Evolutionary conservation across 2,329 filamentous ascomycete species (phyloP).

Genomic region (Daldinia sp.): DNA sequence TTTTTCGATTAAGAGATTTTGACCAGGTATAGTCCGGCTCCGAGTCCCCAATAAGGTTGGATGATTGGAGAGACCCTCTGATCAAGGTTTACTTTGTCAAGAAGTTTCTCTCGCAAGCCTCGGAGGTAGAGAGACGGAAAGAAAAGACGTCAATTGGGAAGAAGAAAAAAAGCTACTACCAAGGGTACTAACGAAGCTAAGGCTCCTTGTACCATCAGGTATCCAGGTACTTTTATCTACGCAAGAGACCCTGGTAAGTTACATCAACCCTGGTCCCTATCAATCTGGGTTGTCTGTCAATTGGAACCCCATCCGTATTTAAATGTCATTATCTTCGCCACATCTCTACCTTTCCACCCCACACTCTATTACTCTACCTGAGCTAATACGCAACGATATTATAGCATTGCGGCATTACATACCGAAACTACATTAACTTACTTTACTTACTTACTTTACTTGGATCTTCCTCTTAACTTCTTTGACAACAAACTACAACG

Average conservation of each 20-base stretch:
- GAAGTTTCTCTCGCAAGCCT: too few species aligned
- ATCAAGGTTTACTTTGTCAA: conserved; percentile 19
- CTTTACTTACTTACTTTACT: neutral
- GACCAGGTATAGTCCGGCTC: conserved; percentile 32
- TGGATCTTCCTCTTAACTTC: conserved; percentile 9
- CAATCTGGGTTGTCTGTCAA: conserved; percentile 16
- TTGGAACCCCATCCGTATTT: conserved; percentile 26
- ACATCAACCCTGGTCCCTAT: conserved; percentile 10
- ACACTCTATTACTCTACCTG: conserved; percentile 22
- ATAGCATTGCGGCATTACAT: conserved; percentile 1
- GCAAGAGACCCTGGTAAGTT: conserved; percentile 18
- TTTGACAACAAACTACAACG: conserved; percentile 6
- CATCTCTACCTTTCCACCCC: conserved; percentile 29
- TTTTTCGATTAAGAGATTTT: conserved; percentile 25
- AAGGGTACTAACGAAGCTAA: conserved; percentile 2
- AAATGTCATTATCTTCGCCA: conserved; percentile 35
- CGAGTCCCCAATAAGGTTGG: conserved; percentile 34
- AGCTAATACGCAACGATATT: too few species aligned
- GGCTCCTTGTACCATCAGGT: conserved; percentile 28
- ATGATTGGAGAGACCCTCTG: conserved; percentile 15
- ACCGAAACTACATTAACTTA: neutral
- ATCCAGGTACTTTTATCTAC: conserved; percentile 23
- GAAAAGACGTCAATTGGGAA: conserved; percentile 19
- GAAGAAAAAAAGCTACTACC: conserved; percentile 8
- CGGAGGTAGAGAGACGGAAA: conserved; percentile 4